Conservation (phyloP, 352 stramenopile species). For the Globisporangium okanoganense region DNA sequence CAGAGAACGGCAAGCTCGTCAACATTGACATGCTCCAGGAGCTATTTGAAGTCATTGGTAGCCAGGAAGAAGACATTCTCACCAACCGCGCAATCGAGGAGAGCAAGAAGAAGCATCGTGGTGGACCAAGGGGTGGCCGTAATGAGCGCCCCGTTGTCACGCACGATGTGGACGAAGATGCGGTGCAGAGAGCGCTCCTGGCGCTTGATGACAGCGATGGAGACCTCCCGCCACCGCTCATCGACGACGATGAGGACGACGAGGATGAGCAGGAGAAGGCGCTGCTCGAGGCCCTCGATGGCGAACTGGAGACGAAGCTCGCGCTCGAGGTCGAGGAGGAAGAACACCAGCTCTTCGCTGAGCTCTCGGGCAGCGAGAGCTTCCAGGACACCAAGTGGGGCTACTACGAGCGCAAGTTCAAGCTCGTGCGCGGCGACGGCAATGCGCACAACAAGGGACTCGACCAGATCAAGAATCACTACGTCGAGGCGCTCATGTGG, state of each 20-base stretch:
- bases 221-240: slow-evolving; percentile 23
- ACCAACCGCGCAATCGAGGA: slow-evolving; percentile 64
- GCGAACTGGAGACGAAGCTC: slow-evolving; percentile 38
- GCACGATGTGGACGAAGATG: slow-evolving; percentile 41
- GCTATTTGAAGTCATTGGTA: slow-evolving; percentile 91
- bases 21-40: slow-evolving; percentile 90
- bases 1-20: slow-evolving; percentile 85
- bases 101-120: slow-evolving; percentile 28
- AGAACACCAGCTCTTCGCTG: slow-evolving; percentile 40
- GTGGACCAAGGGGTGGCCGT: slow-evolving; percentile 16
- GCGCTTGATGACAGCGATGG: slow-evolving; percentile 28
- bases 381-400: slow-evolving; percentile 85
- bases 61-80: slow-evolving; percentile 94
- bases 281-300: slow-evolving; percentile 60
- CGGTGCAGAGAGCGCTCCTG: slow-evolving; percentile 45
- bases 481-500: slow-evolving; percentile 82
- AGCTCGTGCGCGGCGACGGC: slow-evolving; percentile 49
- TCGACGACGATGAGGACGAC: slow-evolving; percentile 36
- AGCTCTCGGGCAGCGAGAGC: slow-evolving; percentile 55
- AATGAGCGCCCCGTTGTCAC: slow-evolving; percentile 20
- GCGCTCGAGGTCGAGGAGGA: slow-evolving; percentile 36
- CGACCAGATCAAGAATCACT: slow-evolving; percentile 63
- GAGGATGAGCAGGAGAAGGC: slow-evolving; percentile 50
- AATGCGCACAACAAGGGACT: slow-evolving; percentile 52
- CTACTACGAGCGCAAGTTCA: slow-evolving; percentile 85